Evolutionary conservation across 768 basidiomycete genomes (phyloP).

Genomic region (Russula foetens): DNA sequence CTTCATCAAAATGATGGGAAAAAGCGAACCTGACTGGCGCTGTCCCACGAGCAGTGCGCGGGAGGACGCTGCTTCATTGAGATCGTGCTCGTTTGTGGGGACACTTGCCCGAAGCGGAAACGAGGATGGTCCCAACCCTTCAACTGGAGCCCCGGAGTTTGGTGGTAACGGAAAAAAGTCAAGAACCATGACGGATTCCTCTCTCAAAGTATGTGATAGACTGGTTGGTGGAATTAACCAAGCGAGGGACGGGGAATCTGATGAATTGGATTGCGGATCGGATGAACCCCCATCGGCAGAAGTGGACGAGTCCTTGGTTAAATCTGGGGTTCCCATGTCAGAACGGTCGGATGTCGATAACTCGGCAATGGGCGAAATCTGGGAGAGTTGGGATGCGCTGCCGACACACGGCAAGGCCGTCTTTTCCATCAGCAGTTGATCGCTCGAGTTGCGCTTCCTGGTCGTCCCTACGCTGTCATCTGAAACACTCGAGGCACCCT

Average conservation of each 20-base stretch:
- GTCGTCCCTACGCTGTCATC: background rate
- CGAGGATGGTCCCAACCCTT: background rate
- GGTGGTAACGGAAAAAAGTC: background rate
- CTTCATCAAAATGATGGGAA: background rate
- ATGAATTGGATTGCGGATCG: background rate
- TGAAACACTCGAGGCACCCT: background rate
- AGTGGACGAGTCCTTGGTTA: conserved; percentile 6
- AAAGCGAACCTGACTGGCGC: background rate
- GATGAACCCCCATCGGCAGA: background rate
- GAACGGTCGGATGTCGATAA: background rate
- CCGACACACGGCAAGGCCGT: background rate
- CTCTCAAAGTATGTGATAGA: background rate
- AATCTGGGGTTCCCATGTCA: conserved; percentile 8
- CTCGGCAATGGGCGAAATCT: conserved; percentile 4
- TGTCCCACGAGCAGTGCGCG: background rate
- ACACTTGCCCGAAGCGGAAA: background rate
- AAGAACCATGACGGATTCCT: conserved; percentile 5
- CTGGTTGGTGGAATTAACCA: background rate
- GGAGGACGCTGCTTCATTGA: background rate
- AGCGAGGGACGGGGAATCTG: background rate
- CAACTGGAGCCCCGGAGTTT: background rate
- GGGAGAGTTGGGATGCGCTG: background rate
- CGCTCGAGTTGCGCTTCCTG: background rate
- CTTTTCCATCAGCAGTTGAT: background rate
- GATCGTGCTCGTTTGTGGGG: background rate